Evolutionary conservation across 352 stramenopile genomes (phyloP), one percentile per base, ranked within the genome.

Genomic region (Globisporangium polare): DNA sequence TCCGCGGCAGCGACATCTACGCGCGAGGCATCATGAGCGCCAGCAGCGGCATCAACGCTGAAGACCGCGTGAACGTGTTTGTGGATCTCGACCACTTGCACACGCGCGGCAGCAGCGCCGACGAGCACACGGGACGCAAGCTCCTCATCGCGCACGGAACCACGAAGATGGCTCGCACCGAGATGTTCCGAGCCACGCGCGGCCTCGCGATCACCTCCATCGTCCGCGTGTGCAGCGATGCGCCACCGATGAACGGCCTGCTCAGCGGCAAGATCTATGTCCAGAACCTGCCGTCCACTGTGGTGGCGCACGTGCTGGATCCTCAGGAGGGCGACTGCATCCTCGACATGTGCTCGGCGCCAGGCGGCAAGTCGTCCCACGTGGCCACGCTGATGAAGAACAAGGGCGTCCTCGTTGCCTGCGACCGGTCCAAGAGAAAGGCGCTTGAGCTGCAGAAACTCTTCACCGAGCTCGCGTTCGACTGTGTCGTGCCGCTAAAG

Each of bases 1-100:
- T 98, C 7, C 86, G 94, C 37, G 94, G 94, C 56, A 96, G 90
- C 52, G 86, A 98, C 67, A 93, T 98, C 56, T 98, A 97, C 73
- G 88, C 93, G 7, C 83, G 82, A 17, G 94, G 94, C 42, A 79
- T 98, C 65, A 90, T 98, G 73, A 94, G 83, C 63, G 86, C 92
- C 24, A 97, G 93, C 75, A 79, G 72, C 17, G 88, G 88, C 24
- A 85, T 98, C 63, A 83, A 83, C 59, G 62, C 67, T 3, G 86
- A 86, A 37, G 78, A 96, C 64, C 50, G 79, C 71, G 66, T 98
- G 46, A 90, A 91, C 41, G 78, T 96, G 33, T 95, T 93, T 56
- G 87, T 93, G 6, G 86, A 96, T 51, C 60, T 96, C 41, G 83
- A 95, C 70, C 85, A 94, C 55, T 60, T 69, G n/a, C 73, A 80